phyloP scores from a whole-genome alignment of 176 grass and related monocot genomes.

The Juncus inflexus region DNA sequence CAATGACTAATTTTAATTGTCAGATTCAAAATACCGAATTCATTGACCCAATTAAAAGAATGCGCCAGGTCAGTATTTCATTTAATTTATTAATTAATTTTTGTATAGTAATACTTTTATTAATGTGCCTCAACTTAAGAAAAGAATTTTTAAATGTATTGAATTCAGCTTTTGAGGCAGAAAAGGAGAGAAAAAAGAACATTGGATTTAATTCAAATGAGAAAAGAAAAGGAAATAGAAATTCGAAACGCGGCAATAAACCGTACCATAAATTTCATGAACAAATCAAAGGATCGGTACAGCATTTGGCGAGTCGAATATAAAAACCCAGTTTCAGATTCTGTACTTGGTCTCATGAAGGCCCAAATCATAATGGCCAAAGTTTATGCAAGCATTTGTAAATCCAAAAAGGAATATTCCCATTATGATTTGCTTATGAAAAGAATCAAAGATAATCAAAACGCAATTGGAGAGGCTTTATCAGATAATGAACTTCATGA shows the following conservation, averaged over 20 bases:
- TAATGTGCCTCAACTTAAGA: not conserved
- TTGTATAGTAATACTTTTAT: conserved; percentile 1
- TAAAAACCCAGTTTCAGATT: conserved; percentile 45
- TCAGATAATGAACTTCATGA: conserved; percentile 50
- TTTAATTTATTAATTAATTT: not conserved
- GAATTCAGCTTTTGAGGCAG: conserved; percentile 46
- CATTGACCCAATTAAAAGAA: conserved; percentile 48
- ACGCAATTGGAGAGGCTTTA: conserved; percentile 47
- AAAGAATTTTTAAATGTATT: not conserved
- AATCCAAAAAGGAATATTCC: conserved; percentile 50
- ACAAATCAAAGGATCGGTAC: conserved; percentile 52
- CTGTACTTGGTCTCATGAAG: conserved; percentile 57
- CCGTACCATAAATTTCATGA: conserved; percentile 46
- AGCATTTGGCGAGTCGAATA: conserved; percentile 71
- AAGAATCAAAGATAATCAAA: conserved; percentile 57
- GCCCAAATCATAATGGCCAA: conserved; percentile 92
- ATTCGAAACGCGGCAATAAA: conserved; percentile 46
- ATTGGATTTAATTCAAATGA: conserved; percentile 54
- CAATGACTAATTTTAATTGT: conserved; percentile 14
- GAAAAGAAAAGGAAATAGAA: conserved; percentile 46
- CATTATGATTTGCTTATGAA: conserved; percentile 54
- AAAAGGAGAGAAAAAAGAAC: conserved; percentile 53
- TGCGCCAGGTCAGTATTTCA: conserved; percentile 43
- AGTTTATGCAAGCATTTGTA: conserved; percentile 62
- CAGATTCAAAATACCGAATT: conserved; percentile 11